Conservation (phyloP, 2,329 filamentous ascomycete species). For the Hypoxylon sp. region DNA sequence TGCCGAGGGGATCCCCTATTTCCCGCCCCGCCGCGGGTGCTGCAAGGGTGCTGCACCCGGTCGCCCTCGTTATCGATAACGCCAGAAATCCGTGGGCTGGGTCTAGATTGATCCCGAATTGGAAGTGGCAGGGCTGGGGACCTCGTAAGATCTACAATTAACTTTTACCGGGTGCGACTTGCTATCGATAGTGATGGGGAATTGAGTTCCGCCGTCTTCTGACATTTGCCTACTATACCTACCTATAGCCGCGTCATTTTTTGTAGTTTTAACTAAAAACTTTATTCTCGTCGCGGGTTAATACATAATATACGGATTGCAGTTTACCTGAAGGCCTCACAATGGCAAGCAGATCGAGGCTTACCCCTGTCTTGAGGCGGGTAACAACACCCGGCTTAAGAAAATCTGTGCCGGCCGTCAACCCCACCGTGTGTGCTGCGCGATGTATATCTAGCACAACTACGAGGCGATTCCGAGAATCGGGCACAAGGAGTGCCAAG, state of each 20-base stretch:
- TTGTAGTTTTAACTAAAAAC: background rate
- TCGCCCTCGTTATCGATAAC: conserved; percentile 33
- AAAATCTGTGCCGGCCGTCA: conserved; percentile 32
- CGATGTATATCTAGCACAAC: conserved; percentile 52
- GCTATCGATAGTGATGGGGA: conserved; percentile 28
- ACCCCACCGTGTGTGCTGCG: conserved; percentile 22
- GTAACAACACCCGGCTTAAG: conserved; percentile 45
- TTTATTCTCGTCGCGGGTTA: conserved; percentile 2
- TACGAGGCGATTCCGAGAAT: conserved; percentile 49
- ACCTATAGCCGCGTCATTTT: conserved; percentile 23
- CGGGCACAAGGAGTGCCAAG: conserved; percentile 65
- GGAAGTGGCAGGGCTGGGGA: conserved; percentile 23
- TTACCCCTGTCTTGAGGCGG: conserved; percentile 51
- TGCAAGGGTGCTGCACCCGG: background rate
- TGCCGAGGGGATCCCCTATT: conserved; percentile 54
- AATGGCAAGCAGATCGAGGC: conserved; percentile 53
- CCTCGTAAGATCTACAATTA: conserved; percentile 21
- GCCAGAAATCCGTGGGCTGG: conserved; percentile 20
- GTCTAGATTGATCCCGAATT: conserved; percentile 19
- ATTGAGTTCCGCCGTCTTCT: conserved; percentile 34
- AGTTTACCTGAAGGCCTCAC: conserved; percentile 10
- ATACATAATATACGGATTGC: conserved; percentile 7
- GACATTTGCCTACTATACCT: conserved; percentile 8
- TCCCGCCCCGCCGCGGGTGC: conserved; percentile 38
- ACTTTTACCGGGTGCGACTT: background rate